A percentile compares a stretch with the other conserved stretches of the same genome.
phyloP scores from a whole-genome alignment of 208 protist species.

The Leishmania turanica region DNA sequence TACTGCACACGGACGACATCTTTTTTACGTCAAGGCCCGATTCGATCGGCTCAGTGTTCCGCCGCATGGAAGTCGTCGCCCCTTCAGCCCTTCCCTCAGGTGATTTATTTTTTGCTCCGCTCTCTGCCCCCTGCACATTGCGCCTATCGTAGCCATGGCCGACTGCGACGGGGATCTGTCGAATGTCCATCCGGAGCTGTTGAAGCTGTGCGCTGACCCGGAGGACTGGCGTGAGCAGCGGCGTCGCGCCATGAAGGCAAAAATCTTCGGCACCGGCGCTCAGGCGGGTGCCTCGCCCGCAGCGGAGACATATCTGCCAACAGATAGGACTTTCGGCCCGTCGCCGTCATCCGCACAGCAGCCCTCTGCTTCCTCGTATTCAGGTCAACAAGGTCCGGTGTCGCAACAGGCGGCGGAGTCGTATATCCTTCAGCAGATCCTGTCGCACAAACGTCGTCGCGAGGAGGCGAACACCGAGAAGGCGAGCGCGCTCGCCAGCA shows the following conservation, averaged over 20 bases:
- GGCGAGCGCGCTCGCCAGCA: not conserved
- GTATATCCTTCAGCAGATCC: conserved; percentile 68
- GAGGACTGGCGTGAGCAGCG: conserved; percentile 81
- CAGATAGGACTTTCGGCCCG: conserved; percentile 2
- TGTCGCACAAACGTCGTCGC: conserved; percentile 60
- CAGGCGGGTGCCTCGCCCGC: not conserved
- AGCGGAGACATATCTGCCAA: conserved; percentile 13
- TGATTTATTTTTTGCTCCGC: not conserved
- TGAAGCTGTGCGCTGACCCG: conserved; percentile 67
- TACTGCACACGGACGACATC: not conserved
- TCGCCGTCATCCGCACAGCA: not conserved
- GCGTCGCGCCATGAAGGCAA: conserved; percentile 61
- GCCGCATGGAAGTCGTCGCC: not conserved
- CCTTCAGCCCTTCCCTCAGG: not conserved
- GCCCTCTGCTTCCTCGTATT: not conserved
- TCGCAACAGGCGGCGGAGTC: conserved; percentile 40
- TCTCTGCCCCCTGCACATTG: not conserved
- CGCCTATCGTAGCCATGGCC: conserved; percentile 24
- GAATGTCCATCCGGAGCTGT: conserved; percentile 71
- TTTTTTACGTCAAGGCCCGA: not conserved
- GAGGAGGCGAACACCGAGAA: conserved; percentile 33
- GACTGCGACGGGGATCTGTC: conserved; percentile 65
- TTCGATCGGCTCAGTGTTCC: not conserved
- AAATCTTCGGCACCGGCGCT: conserved; percentile 51
- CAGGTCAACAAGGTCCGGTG: not conserved